Conservation (phyloP, 1,284 basidiomycete species). For the Naganishia sp. region DNA sequence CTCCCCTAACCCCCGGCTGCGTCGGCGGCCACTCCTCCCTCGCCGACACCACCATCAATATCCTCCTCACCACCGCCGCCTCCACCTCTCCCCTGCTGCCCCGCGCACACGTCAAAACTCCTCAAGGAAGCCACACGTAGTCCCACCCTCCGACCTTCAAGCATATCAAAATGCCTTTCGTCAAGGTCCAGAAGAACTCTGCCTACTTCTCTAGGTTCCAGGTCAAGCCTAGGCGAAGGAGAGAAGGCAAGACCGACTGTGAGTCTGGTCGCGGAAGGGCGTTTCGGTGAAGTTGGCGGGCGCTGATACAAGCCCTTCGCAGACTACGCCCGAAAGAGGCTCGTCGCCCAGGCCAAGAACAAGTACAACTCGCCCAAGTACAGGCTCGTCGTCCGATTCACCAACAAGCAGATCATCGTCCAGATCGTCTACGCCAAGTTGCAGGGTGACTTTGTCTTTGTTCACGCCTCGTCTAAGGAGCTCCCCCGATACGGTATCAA, state of each 20-base stretch:
- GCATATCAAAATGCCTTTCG: slow-evolving; percentile 56
- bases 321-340: slow-evolving; percentile 96
- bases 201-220: slow-evolving; percentile 98
- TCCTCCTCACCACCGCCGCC: neutral
- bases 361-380: slow-evolving; percentile 99
- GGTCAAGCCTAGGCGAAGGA: slow-evolving; percentile 72
- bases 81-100: neutral
- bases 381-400: slow-evolving; percentile 96
- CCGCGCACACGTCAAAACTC: slow-evolving; percentile 10
- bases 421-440: slow-evolving; percentile 97
- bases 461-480: slow-evolving; percentile 84
- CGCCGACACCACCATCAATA: neutral
- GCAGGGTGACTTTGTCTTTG: slow-evolving; percentile 92
- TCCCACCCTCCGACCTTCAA: neutral
- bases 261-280: slow-evolving; percentile 43
- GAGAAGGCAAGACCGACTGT: slow-evolving; percentile 99
- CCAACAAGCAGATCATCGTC: slow-evolving; percentile 86
- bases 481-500: slow-evolving; percentile 95
- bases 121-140: slow-evolving; percentile 10
- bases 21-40: neutral
- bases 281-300: neutral
- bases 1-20: neutral
- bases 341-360: slow-evolving; percentile 98
- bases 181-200: slow-evolving; percentile 60
- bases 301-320: neutral